These are phyloP conservation scores for Penicillium turbatum DNA, from an alignment of 495 filamentous ascomycete species.

Conservation along the genomic window DNA sequence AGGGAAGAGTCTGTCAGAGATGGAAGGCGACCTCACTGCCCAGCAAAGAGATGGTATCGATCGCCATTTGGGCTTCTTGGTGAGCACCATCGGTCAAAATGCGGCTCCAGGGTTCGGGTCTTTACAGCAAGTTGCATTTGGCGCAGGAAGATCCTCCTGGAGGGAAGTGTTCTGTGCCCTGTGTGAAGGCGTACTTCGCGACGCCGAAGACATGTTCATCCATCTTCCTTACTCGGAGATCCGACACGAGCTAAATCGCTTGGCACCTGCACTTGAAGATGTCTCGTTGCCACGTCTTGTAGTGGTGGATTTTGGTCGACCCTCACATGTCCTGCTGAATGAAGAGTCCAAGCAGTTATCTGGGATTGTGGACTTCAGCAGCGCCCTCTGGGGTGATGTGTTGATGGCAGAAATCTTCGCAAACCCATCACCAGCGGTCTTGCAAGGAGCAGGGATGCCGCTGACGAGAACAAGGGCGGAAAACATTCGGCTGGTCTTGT, in stretches of 20 bases:
- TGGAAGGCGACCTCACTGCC: slow-evolving; percentile 32
- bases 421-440: slow-evolving; percentile 28
- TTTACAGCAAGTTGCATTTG: slow-evolving; percentile 43
- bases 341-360: slow-evolving; percentile 40
- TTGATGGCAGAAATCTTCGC: slow-evolving; percentile 45
- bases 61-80: slow-evolving; percentile 33
- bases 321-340: slow-evolving; percentile 56
- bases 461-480: slow-evolving; percentile 20
- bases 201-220: slow-evolving; percentile 67
- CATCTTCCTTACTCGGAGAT: slow-evolving; percentile 62
- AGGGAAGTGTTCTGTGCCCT: slow-evolving; percentile 55
- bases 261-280: slow-evolving; percentile 50
- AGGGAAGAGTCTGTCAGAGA: slow-evolving; percentile 42
- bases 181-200: slow-evolving; percentile 59
- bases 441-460: slow-evolving; percentile 39
- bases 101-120: slow-evolving; percentile 48
- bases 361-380: slow-evolving; percentile 44
- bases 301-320: slow-evolving; percentile 52
- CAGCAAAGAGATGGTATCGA: slow-evolving; percentile 43
- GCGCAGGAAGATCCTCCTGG: slow-evolving; percentile 54
- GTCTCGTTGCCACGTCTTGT: slow-evolving; percentile 54
- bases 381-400: slow-evolving; percentile 48
- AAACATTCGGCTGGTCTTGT: slow-evolving; percentile 35
- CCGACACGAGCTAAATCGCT: slow-evolving; percentile 46
- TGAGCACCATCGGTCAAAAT: slow-evolving; percentile 35